These are phyloP conservation scores for Eucalyptus caleyi DNA, from an alignment of 345 rosid genomes.

Conservation along the genomic window DNA sequence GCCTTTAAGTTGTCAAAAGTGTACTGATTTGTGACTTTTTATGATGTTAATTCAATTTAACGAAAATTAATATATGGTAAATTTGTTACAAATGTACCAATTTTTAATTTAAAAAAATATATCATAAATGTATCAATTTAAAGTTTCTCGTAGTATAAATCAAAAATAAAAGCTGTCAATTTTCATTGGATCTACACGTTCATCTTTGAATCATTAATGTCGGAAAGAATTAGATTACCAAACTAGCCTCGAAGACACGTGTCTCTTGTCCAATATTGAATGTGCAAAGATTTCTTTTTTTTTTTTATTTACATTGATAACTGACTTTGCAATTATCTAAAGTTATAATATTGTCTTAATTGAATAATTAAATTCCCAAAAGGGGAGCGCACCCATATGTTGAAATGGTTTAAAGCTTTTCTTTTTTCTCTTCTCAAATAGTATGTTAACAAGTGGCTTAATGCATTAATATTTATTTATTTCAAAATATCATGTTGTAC, in stretches of 20 bases:
- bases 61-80: fast-evolving
- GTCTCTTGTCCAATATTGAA: background rate
- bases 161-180: too few relatives aligned
- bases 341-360: background rate
- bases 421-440: background rate
- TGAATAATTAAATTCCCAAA: background rate
- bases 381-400: background rate
- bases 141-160: fast-evolving
- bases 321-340: background rate
- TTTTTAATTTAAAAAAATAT: fast-evolving
- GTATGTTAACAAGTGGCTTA: background rate
- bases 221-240: background rate
- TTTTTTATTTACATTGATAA: too few relatives aligned
- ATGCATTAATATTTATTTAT: background rate
- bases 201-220: background rate
- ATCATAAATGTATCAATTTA: fast-evolving
- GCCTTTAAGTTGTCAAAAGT: fast-evolving
- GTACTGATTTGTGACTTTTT: fast-evolving
- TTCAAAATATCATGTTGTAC: too few relatives aligned
- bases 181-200: background rate
- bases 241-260: background rate
- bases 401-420: background rate
- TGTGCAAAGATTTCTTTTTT: background rate
- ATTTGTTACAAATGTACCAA: fast-evolving
- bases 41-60: fast-evolving